These are phyloP conservation scores for Sclerotinia trifoliorum DNA, from an alignment of 2,329 filamentous ascomycete species.

Conservation along the genomic window DNA sequence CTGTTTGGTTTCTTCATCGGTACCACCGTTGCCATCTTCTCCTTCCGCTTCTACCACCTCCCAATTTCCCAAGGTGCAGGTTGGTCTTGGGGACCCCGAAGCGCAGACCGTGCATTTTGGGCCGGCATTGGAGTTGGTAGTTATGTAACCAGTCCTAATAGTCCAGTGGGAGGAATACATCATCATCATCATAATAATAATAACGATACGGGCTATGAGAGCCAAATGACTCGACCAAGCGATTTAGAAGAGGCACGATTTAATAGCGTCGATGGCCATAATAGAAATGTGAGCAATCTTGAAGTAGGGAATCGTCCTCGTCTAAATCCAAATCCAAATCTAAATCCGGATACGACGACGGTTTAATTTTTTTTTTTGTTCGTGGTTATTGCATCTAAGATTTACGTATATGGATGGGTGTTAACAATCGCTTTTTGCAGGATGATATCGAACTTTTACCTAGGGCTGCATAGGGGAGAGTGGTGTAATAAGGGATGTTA, in stretches of 20 bases:
- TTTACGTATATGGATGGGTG: background rate
- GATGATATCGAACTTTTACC: slow-evolving; percentile 27
- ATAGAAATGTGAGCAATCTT: slow-evolving; percentile 16
- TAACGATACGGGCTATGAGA: background rate
- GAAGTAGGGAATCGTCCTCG: slow-evolving; percentile 8
- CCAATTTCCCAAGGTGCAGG: slow-evolving; percentile 76
- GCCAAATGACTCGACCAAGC: slow-evolving; percentile 7
- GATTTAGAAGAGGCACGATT: slow-evolving; percentile 24
- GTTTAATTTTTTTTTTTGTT: background rate
- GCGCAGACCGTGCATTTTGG: slow-evolving; percentile 71
- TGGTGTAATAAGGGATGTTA: background rate
- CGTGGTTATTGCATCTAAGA: background rate
- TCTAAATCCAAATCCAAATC: background rate
- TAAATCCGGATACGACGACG: background rate
- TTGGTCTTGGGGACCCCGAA: slow-evolving; percentile 85
- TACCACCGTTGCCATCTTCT: slow-evolving; percentile 65
- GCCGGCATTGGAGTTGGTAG: slow-evolving; percentile 59
- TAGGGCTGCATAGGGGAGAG: slow-evolving; percentile 5
- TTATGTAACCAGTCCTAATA: slow-evolving; percentile 37
- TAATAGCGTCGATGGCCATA: slow-evolving; percentile 9
- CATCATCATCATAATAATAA: slow-evolving; percentile 6
- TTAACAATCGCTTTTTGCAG: slow-evolving; percentile 22
- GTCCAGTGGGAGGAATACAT: slow-evolving; percentile 16
- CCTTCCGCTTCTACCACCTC: slow-evolving; percentile 83
- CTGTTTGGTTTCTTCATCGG: slow-evolving; percentile 82